A percentile compares a stretch with the other conserved stretches of the same genome.
Evolutionary conservation across 805 yeast species (phyloP).

Genomic region (Candida jianshihensis): DNA sequence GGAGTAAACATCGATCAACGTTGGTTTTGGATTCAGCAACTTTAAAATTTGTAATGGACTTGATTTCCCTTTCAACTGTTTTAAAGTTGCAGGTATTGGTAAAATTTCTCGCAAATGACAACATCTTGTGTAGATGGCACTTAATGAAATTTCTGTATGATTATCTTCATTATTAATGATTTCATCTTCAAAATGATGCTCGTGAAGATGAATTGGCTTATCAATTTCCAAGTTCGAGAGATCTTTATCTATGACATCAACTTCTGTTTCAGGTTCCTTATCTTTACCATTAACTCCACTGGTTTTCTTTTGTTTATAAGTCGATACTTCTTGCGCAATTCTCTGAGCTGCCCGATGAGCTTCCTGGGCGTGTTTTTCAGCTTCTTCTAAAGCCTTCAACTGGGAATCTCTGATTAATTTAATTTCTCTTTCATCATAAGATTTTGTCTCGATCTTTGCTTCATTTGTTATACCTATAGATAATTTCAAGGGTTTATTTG

Average conservation of each 20-base stretch:
- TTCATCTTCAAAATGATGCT: constrained; percentile 41
- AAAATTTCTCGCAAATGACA: constrained; percentile 88
- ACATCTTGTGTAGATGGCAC: constrained; percentile 80
- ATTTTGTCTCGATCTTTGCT: constrained; percentile 20
- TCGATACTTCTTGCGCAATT: constrained; percentile 58
- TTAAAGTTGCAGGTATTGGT: constrained; percentile 85
- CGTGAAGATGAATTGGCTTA: constrained; percentile 62
- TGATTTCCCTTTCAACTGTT: constrained; percentile 70
- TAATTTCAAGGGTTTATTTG: constrained; percentile 50
- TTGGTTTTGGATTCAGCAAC: constrained; percentile 81
- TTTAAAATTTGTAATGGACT: constrained; percentile 69
- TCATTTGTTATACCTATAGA: constrained; percentile 61
- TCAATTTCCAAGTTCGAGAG: constrained; percentile 46
- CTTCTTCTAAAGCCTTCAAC: constrained; percentile 45
- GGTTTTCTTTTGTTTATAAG: constrained; percentile 27
- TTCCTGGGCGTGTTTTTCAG: constrained; percentile 67
- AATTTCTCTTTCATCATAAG: constrained; percentile 34
- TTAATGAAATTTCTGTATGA: constrained; percentile 33
- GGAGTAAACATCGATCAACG: constrained; percentile 79
- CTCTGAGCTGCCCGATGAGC: constrained; percentile 68
- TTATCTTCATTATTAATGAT: constrained; percentile 13
- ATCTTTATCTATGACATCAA: constrained; percentile 13
- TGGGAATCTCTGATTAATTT: constrained; percentile 55
- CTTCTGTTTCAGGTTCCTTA: constrained; percentile 22
- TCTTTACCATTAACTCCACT: constrained; percentile 3